phyloP scores from a whole-genome alignment of 345 rosid species.

The Sonneratia caseolaris region DNA sequence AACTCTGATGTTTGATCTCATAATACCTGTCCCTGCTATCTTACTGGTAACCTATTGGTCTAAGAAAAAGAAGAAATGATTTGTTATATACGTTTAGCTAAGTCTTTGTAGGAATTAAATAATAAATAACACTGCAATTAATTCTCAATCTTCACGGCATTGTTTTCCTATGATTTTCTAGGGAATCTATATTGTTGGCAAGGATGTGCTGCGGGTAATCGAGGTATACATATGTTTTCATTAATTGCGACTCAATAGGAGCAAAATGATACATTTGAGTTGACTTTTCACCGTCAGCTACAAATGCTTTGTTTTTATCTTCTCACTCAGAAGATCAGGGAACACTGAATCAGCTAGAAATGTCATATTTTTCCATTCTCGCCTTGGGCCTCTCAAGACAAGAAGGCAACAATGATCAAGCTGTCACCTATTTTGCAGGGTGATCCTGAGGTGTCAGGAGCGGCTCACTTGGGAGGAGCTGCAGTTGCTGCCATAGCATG shows the following conservation, averaged over 20 bases:
- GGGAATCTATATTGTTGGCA: slow-evolving; percentile 74
- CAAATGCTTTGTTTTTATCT: too few relatives aligned
- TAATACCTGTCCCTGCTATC: slow-evolving; percentile 84
- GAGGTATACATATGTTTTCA: slow-evolving; percentile 32
- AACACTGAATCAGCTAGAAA: background rate
- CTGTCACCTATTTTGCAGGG: slow-evolving; percentile 32
- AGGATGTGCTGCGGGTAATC: slow-evolving; percentile 52
- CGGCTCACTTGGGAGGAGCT: slow-evolving; percentile 91
- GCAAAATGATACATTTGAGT: background rate
- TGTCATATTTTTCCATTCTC: background rate
- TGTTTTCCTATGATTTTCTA: slow-evolving; percentile 8
- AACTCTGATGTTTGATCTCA: slow-evolving; percentile 51
- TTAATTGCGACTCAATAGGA: background rate
- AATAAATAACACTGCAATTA: background rate
- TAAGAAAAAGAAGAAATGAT: background rate
- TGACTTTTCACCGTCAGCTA: background rate
- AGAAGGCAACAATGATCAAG: background rate
- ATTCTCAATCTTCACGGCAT: slow-evolving; percentile 3
- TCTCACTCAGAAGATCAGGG: too few relatives aligned
- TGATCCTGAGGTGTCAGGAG: slow-evolving; percentile 66
- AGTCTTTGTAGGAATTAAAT: background rate
- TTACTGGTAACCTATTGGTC: slow-evolving; percentile 41
- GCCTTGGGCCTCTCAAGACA: background rate
- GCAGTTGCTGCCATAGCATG: slow-evolving; percentile 82
- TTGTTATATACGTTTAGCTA: background rate